Evolutionary conservation across 1,139 yeast genomes (phyloP), one percentile per base, ranked within the genome.

Genomic region (Scheffersomyces lignicola): DNA sequence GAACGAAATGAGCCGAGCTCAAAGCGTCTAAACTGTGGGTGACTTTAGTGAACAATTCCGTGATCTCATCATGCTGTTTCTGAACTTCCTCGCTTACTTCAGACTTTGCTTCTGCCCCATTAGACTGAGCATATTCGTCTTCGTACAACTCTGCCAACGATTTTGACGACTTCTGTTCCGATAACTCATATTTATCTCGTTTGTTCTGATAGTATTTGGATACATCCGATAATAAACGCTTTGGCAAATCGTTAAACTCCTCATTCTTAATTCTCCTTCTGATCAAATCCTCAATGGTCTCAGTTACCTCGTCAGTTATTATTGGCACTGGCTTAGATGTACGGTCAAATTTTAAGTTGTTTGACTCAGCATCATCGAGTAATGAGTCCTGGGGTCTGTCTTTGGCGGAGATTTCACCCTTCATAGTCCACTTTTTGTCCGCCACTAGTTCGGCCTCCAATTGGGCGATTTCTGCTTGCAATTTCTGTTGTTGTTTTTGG

Each of bases 101-200:
- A 26, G 63, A 59, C 33, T 49, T 49, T n/a, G 70, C 69, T 29
- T 68, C 71, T 6, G 58, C 65, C 7, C 15, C 15, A 15, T 10
- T 10, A 15, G 20, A n/a, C 34, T 69, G 60, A 39, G 80, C 74
- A 49, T 77, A 81, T 43, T 88, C 96, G 38, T 88, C 95, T 58
- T 90, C 97, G 57, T 92, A 92, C 27, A 87, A 60, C 51, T 92
- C 97, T 1, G 97, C 96, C 47, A 92, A 76, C 3, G 97, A 88
- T 59, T 89, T 88, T 18, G 79, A 58, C 1, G 96, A 86, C 60
- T 92, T 92, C 39, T 80, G 78, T 54, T 90, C 96, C 39, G 89
- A 82, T 16, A 92, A 77, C 46, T 88, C 94, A 33, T 73, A 68
- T 38, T 65, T 63, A 54, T 60, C 61, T 60, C 59, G 67, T 54